Percentiles rank a stretch among this genome's conserved stretches.
Evolutionary conservation across 352 stramenopile species (phyloP).

Genomic region (Labyrinthula sp.): DNA sequence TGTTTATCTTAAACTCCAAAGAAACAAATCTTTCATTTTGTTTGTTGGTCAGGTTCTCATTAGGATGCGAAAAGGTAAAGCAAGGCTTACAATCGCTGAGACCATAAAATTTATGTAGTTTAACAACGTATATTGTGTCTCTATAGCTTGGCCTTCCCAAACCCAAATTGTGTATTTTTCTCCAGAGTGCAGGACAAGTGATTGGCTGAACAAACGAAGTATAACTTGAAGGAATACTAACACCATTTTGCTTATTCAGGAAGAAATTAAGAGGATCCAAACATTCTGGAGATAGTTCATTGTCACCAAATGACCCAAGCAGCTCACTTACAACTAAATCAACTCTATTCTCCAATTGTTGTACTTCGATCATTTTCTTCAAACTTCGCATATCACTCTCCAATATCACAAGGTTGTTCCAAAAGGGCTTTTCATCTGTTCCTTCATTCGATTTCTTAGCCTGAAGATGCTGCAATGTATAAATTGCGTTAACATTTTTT

Average conservation of each 20-base stretch:
- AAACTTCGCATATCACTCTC: slow-evolving; percentile 58
- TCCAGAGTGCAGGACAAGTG: slow-evolving; percentile 74
- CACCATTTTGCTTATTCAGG: slow-evolving; percentile 55
- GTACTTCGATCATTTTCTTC: too few relatives aligned
- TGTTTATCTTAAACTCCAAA: slow-evolving; percentile 30
- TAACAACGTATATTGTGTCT: slow-evolving; percentile 84
- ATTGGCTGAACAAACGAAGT: slow-evolving; percentile 79
- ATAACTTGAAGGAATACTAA: slow-evolving; percentile 68
- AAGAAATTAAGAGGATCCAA: slow-evolving; percentile 75
- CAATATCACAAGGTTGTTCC: slow-evolving; percentile 53
- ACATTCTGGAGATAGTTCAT: slow-evolving; percentile 95
- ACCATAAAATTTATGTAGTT: slow-evolving; percentile 64
- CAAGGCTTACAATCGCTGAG: slow-evolving; percentile 58
- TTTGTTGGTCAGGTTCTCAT: slow-evolving; percentile 32
- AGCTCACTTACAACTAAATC: slow-evolving; percentile 88
- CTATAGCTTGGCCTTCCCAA: too few relatives aligned
- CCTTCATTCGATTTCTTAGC: slow-evolving; percentile 41
- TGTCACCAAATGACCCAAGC: slow-evolving; percentile 86
- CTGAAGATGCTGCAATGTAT: slow-evolving; percentile 55
- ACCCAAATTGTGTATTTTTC: slow-evolving; percentile 46
- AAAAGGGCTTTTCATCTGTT: slow-evolving; percentile 31
- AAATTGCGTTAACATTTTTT: slow-evolving; percentile 93
- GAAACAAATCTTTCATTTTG: slow-evolving; percentile 50
- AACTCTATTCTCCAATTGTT: slow-evolving; percentile 51
- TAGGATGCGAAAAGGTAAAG: slow-evolving; percentile 82